Evolutionary conservation across 805 yeast species (phyloP), one percentile per base, ranked within the genome.

Genomic region (Zygosaccharomyces bailii): DNA sequence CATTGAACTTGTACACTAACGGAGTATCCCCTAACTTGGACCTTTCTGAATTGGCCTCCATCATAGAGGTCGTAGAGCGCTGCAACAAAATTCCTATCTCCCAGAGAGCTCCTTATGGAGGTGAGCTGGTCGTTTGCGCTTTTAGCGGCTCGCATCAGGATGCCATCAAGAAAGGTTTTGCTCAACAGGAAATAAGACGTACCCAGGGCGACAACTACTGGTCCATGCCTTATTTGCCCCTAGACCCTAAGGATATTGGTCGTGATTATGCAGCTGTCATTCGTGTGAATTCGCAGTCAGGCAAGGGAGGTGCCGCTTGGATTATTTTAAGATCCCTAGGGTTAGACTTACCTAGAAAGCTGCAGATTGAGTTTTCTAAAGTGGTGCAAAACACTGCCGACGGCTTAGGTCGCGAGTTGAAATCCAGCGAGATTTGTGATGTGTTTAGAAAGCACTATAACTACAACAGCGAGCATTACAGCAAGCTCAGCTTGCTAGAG

Each of bases 251-350:
- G 66, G 91, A 84, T 64, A 79, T 84, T 54, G 91, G 91, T 45
- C 75, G 88, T 71, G 82, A 75, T 55, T 84, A 84, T 64, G 91
- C 84, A 69, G 90, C 89, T 43, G 86, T 84, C 46, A 84, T 84
- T 60, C 75, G 91, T 72, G 90, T 84, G 57, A 84, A 84, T 69
- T 84, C 91, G 17, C 91, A 84, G 69, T 80, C 87, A n/a, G 91
- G 91, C 65, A 84, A 84, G 66, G 91, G 91, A 61, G 91, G 91
- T 66, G 87, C 90, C 36, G 87, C 90, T 17, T 84, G 91, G 91
- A 79, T 84, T 45, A 74, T 84, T 50, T 75, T 82, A 59, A 74
- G 86, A 67, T 71, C 84, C 24, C 68, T 82, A 54, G 89, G 86
- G 50, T 70, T 84, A 54, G 91, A 84, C 59, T 69, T 84, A 51